Evolutionary conservation across 1,284 basidiomycete species (phyloP).

Genomic region (Microbotryum saponariae): DNA sequence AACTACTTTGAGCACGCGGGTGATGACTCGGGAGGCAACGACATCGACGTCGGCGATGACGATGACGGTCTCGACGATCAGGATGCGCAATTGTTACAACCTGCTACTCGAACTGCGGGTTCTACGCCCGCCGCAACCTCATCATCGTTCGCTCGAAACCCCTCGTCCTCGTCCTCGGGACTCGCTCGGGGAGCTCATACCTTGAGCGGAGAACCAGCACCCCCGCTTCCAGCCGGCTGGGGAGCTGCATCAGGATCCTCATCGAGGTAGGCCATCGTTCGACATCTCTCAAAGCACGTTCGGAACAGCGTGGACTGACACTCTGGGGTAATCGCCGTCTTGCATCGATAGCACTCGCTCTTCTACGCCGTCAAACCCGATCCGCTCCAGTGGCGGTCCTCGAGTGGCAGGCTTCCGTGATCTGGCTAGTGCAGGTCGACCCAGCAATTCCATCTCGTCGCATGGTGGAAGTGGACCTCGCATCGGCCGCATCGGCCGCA

Average conservation of each 20-base stretch:
- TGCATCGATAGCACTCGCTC: constrained; percentile 8
- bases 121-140: not conserved
- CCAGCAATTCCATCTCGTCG: constrained; percentile 9
- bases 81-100: not conserved
- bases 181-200: constrained; percentile 34
- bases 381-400: constrained; percentile 19
- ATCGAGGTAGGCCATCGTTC: not conserved
- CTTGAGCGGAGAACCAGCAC: constrained; percentile 39
- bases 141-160: not conserved
- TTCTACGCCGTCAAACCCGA: constrained; percentile 14
- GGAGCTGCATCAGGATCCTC: constrained; percentile 1
- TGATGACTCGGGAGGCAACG: constrained; percentile 24
- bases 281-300: not conserved
- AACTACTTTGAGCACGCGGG: constrained; percentile 39
- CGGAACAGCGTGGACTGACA: not conserved
- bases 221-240: constrained; percentile 34
- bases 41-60: constrained; percentile 9
- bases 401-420: constrained; percentile 42
- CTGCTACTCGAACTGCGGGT: not conserved
- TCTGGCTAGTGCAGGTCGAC: constrained; percentile 27
- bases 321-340: not conserved
- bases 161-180: not conserved
- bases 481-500: constrained; percentile 27
- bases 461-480: constrained; percentile 7
- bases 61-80: constrained; percentile 13